phyloP scores from a whole-genome alignment of 257 asterid species.

The Solanum sitiens region DNA sequence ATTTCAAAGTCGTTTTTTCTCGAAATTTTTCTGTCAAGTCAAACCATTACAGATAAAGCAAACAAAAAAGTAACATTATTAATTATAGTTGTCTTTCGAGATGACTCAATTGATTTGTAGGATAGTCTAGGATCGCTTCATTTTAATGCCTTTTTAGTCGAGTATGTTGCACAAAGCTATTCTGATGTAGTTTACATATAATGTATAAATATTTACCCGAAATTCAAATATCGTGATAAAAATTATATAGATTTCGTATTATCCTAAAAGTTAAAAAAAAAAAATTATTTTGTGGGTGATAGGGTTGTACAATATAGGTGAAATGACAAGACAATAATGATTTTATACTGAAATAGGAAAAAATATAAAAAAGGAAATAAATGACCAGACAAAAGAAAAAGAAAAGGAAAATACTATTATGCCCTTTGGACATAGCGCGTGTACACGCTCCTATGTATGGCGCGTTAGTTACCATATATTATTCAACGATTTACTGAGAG shows the following conservation, averaged over 20 bases:
- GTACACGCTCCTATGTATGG: background rate
- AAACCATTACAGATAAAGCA: too few species aligned
- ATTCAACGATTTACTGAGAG: background rate
- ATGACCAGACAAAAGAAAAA: background rate
- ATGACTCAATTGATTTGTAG: background rate
- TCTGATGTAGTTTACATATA: too few species aligned
- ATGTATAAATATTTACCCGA: too few species aligned
- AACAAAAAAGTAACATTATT: too few species aligned
- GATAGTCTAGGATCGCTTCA: too few species aligned
- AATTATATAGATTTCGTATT: too few species aligned
- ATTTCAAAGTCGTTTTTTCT: too few species aligned
- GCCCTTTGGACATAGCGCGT: background rate
- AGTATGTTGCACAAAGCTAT: rapidly evolving
- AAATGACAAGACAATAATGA: constrained; percentile 8
- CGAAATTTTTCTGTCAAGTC: background rate
- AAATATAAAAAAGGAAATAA: background rate
- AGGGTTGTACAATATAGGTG: background rate
- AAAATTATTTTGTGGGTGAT: background rate
- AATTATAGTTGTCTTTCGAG: background rate
- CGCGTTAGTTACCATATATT: background rate
- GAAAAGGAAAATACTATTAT: background rate
- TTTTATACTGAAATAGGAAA: background rate
- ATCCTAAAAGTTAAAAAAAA: too few species aligned
- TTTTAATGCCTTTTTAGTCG: rapidly evolving
- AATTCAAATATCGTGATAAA: too few species aligned